phyloP scores from a whole-genome alignment of 176 grass and related monocot species.

The barley (Hordeum vulgare) region DNA sequence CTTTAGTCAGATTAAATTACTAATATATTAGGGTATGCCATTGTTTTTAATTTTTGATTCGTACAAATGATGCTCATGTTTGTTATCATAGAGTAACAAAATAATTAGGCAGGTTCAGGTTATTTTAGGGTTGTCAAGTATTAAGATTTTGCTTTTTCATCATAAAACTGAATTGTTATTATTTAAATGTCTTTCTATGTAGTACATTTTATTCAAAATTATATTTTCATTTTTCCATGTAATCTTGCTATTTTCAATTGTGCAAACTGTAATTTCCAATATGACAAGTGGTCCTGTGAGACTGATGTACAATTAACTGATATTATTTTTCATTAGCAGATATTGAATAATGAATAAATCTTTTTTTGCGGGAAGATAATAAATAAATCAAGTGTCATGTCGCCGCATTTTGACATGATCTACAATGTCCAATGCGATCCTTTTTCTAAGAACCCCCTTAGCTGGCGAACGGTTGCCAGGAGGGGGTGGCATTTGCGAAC shows the following conservation, averaged over 20 bases:
- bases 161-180: neutral
- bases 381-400: neutral
- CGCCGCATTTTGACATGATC: neutral
- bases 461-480: no score
- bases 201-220: neutral
- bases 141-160: neutral
- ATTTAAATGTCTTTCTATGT: neutral
- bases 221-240: neutral
- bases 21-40: neutral
- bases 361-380: neutral
- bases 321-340: neutral
- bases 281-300: neutral
- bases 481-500: no score
- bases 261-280: neutral
- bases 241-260: neutral
- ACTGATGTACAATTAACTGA: neutral
- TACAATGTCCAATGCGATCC: neutral
- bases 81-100: neutral
- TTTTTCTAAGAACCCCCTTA: neutral
- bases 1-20: conserved; percentile 9
- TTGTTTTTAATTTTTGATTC: neutral
- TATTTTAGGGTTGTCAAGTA: neutral
- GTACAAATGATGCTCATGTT: neutral
- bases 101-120: neutral
- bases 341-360: neutral